Percentiles rank a stretch among this genome's conserved stretches.
Conservation (phyloP, 176 grass and related monocot species). For the Chrysopogon serrulatus region DNA sequence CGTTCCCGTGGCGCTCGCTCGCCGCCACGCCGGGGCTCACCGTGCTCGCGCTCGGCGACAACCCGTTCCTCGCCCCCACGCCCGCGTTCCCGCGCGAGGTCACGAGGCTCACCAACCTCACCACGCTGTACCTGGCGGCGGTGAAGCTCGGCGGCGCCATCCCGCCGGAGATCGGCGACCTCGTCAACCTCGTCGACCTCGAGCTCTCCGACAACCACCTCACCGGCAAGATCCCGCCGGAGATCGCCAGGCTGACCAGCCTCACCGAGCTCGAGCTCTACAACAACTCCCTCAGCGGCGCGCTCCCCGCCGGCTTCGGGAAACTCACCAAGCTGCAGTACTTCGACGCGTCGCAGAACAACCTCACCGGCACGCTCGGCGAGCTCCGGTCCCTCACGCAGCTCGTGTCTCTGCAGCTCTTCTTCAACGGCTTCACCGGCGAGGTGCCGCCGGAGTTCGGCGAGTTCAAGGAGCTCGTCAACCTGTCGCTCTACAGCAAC, state of each 20-base stretch:
- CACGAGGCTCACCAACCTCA: slow-evolving; percentile 41
- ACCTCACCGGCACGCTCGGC: slow-evolving; percentile 44
- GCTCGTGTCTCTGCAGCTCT: slow-evolving; percentile 73
- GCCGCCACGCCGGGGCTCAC: slow-evolving; percentile 26
- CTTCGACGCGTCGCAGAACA: slow-evolving; percentile 71
- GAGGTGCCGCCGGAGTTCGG: slow-evolving; percentile 61
- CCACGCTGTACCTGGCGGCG: slow-evolving; percentile 49
- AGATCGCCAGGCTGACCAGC: slow-evolving; percentile 45
- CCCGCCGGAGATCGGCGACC: slow-evolving; percentile 48
- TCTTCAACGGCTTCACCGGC: slow-evolving; percentile 62
- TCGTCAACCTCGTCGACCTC: slow-evolving; percentile 44
- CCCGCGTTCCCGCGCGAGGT: slow-evolving; percentile 45
- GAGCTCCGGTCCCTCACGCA: slow-evolving; percentile 54
- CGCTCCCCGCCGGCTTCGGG: slow-evolving; percentile 51
- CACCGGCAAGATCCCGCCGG: slow-evolving; percentile 44
- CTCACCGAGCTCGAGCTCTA: slow-evolving; percentile 65
- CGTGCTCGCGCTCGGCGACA: slow-evolving; percentile 64
- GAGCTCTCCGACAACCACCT: slow-evolving; percentile 64
- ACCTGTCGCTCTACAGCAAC: slow-evolving; percentile 77
- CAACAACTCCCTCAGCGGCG: slow-evolving; percentile 63
- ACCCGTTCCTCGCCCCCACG: slow-evolving; percentile 25
- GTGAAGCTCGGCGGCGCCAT: slow-evolving; percentile 57
- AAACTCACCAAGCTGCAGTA: slow-evolving; percentile 35
- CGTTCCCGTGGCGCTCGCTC: slow-evolving; percentile 72
- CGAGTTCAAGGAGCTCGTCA: slow-evolving; percentile 71